Evolutionary conservation across 805 yeast genomes (phyloP).

Genomic region (Metschnikowia matae): DNA sequence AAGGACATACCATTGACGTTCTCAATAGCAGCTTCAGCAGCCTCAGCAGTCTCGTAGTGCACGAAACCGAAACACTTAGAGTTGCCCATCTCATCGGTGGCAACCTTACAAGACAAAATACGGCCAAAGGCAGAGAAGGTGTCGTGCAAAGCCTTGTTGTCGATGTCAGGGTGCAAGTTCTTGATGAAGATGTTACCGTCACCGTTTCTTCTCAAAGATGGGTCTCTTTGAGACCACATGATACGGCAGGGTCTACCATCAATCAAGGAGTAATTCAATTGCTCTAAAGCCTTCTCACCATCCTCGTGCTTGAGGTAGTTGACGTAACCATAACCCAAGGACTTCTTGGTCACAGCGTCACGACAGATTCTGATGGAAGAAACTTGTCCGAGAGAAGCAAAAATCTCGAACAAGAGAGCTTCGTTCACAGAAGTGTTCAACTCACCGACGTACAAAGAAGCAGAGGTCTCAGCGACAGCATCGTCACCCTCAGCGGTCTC

Average conservation of each 20-base stretch:
- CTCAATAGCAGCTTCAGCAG: conserved; percentile 93
- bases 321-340: conserved; percentile 97
- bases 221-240: conserved; percentile 99
- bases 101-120: conserved; percentile 95
- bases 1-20: conserved; percentile 97
- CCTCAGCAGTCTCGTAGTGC: conserved; percentile 89
- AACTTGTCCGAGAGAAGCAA: conserved; percentile 92
- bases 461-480: conserved; percentile 52
- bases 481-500: conserved; percentile 29
- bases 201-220: conserved; percentile 90
- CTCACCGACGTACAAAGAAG: conserved; percentile 96
- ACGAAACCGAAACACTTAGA: conserved; percentile 97
- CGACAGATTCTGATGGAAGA: conserved; percentile 98
- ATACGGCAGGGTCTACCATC: conserved; percentile 97
- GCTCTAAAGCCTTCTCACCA: conserved; percentile 91
- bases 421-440: conserved; percentile 89
- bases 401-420: conserved; percentile 90
- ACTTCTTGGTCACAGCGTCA: conserved; percentile 94
- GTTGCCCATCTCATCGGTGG: conserved; percentile 85
- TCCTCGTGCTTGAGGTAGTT: conserved; percentile 87
- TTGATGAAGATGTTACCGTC: conserved; percentile 96
- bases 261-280: conserved; percentile 88
- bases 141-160: conserved; percentile 97
- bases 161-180: conserved; percentile 97
- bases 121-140: conserved; percentile 96